Conservation (phyloP, 345 rosid species). For the Lepidium aucheri region DNA sequence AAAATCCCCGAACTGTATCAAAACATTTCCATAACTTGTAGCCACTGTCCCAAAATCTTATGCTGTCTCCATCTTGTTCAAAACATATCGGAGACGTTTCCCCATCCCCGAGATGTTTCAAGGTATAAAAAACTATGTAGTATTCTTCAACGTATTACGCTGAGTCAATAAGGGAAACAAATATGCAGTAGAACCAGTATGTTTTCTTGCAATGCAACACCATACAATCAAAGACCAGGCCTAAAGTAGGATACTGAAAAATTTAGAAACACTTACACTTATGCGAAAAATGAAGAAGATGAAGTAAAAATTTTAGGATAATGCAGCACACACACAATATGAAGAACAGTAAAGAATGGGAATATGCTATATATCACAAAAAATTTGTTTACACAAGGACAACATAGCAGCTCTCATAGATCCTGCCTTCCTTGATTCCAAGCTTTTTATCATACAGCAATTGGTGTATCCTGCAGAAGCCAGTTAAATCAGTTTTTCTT, state of each 20-base stretch:
- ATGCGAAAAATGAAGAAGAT: background rate
- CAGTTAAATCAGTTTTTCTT: background rate
- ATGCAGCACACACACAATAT: slow-evolving; percentile 2
- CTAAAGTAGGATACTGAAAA: background rate
- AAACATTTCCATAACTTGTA: too few species aligned
- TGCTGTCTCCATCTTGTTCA: too few species aligned
- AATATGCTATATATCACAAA: slow-evolving; percentile 23
- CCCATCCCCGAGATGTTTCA: too few species aligned
- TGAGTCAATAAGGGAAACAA: background rate
- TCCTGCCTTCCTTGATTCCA: slow-evolving; percentile 12
- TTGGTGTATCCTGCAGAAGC: slow-evolving; percentile 59
- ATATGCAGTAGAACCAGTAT: slow-evolving; percentile 1
- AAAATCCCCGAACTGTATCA: too few species aligned
- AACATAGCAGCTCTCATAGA: background rate
- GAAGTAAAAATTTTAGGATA: background rate
- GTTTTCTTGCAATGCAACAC: slow-evolving; percentile 38
- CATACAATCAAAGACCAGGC: slow-evolving; percentile 5
- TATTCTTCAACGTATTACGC: background rate
- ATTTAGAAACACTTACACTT: slow-evolving; percentile 11
- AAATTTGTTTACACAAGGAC: slow-evolving; percentile 15
- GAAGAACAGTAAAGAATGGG: slow-evolving; percentile 17
- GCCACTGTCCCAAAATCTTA: too few species aligned
- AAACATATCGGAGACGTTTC: too few species aligned
- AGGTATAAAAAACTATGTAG: background rate
- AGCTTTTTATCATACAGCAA: slow-evolving; percentile 45